Percentiles rank a stretch among this genome's conserved stretches.
phyloP scores from a whole-genome alignment of 2,329 filamentous ascomycete genomes.

The Nothophaeocryptopus gaeumannii region DNA sequence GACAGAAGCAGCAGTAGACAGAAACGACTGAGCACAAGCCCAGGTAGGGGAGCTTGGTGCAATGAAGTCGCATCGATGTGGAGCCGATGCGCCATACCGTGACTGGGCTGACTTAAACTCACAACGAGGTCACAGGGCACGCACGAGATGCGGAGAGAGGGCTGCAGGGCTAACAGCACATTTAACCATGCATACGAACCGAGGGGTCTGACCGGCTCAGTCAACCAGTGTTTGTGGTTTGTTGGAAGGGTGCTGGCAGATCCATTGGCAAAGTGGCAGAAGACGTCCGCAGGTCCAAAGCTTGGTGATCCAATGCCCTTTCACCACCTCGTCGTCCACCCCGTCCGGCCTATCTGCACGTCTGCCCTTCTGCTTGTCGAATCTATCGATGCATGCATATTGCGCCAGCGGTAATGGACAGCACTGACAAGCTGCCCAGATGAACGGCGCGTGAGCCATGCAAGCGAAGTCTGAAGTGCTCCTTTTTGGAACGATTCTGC shows the following conservation, averaged over 20 bases:
- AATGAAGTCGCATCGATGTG: slow-evolving; percentile 18
- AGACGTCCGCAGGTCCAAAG: slow-evolving; percentile 6
- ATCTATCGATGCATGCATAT: not conserved
- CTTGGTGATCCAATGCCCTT: not conserved
- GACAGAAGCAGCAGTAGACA: slow-evolving; percentile 4
- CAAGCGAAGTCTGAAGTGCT: slow-evolving; percentile 11
- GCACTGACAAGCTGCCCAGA: not conserved
- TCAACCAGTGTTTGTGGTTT: not conserved
- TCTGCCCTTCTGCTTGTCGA: too few species aligned
- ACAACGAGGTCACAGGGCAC: slow-evolving; percentile 17
- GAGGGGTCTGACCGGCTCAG: slow-evolving; percentile 1
- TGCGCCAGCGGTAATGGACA: slow-evolving; percentile 2
- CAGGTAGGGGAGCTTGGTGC: slow-evolving; percentile 13
- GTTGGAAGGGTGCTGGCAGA: not conserved
- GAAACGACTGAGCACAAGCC: slow-evolving; percentile 4
- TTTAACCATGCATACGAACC: slow-evolving; percentile 5
- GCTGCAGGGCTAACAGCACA: slow-evolving; percentile 12
- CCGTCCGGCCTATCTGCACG: too few species aligned
- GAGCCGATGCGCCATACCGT: slow-evolving; percentile 22
- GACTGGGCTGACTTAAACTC: slow-evolving; percentile 10
- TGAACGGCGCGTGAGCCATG: slow-evolving; percentile 5
- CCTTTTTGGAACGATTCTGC: slow-evolving; percentile 17
- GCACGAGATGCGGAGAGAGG: slow-evolving; percentile 16
- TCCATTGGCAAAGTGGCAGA: slow-evolving; percentile 1
- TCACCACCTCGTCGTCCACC: slow-evolving; percentile 3